Percentiles rank a stretch among this genome's conserved stretches.
Conservation (phyloP, 805 yeast species). For the Metschnikowia anglica region DNA sequence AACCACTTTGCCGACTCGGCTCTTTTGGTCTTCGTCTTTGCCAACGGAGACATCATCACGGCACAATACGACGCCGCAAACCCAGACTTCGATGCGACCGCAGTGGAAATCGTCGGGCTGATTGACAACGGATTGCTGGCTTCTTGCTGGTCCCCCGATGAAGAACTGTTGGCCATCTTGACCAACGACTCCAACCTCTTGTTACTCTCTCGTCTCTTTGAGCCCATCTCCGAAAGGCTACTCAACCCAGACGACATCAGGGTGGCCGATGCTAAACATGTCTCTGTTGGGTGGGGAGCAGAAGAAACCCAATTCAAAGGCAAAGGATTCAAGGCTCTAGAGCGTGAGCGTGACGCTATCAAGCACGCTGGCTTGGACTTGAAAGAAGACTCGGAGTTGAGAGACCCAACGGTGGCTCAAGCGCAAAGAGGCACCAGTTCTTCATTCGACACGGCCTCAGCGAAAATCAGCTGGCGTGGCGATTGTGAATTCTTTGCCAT, state of each 20-base stretch:
- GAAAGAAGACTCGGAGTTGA: slow-evolving; percentile 52
- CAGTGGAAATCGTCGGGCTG: slow-evolving; percentile 78
- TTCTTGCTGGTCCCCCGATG: slow-evolving; percentile 89
- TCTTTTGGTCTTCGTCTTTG: slow-evolving; percentile 64
- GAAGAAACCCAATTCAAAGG: slow-evolving; percentile 97
- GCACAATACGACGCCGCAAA: slow-evolving; percentile 61
- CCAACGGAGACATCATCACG: slow-evolving; percentile 72
- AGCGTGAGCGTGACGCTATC: slow-evolving; percentile 55
- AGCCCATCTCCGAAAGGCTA: slow-evolving; percentile 67
- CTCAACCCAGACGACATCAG: slow-evolving; percentile 61
- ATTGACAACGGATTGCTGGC: slow-evolving; percentile 72
- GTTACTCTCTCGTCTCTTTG: slow-evolving; percentile 72
- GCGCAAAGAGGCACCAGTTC: slow-evolving; percentile 69
- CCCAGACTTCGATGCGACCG: slow-evolving; percentile 40
- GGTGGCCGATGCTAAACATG: slow-evolving; percentile 67
- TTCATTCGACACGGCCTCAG: slow-evolving; percentile 48
- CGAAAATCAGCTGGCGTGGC: slow-evolving; percentile 86
- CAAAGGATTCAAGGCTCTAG: slow-evolving; percentile 79
- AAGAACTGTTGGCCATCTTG: slow-evolving; percentile 73
- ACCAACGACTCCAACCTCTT: slow-evolving; percentile 62
- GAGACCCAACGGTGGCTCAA: slow-evolving; percentile 86
- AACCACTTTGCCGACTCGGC: slow-evolving; percentile 68
- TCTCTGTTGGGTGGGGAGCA: slow-evolving; percentile 98
- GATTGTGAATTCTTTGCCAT: slow-evolving; percentile 84
- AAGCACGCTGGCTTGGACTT: slow-evolving; percentile 64